Percentiles rank a stretch among this genome's conserved stretches.
These are phyloP conservation scores for Pseudomicrostroma phylloplanum DNA, from an alignment of 1,284 basidiomycete species.

Conservation along the genomic window DNA sequence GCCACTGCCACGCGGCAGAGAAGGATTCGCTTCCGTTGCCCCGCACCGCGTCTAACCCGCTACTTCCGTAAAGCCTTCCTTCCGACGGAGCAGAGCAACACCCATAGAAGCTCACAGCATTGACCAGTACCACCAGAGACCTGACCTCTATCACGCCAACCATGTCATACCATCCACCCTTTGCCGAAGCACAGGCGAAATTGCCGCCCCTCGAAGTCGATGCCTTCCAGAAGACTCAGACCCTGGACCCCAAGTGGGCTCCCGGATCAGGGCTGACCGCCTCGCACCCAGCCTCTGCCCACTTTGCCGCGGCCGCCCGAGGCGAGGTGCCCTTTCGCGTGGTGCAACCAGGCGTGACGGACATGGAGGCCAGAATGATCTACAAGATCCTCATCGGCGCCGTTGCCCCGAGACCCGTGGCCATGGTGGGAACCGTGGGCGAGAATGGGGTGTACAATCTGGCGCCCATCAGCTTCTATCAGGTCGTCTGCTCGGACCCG, in stretches of 20 bases:
- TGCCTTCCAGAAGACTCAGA: not conserved
- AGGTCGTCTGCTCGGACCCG: slow-evolving; percentile 40
- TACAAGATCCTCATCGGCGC: slow-evolving; percentile 39
- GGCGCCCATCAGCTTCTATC: slow-evolving; percentile 37
- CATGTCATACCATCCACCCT: not conserved
- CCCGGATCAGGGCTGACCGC: slow-evolving; percentile 2
- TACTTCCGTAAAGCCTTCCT: too few species aligned
- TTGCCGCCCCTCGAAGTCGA: not conserved
- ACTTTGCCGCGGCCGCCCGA: not conserved
- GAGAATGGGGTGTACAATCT: slow-evolving; percentile 29
- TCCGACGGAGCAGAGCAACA: too few species aligned
- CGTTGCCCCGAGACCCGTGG: slow-evolving; percentile 37
- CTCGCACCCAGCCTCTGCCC: not conserved
- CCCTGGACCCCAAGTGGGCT: not conserved
- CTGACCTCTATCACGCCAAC: not conserved
- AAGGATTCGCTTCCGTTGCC: too few species aligned
- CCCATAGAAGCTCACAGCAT: too few species aligned
- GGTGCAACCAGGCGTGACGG: slow-evolving; percentile 30
- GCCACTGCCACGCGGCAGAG: too few species aligned
- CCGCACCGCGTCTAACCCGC: too few species aligned
- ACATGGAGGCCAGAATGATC: slow-evolving; percentile 21
- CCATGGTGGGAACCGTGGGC: slow-evolving; percentile 32
- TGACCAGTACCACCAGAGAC: too few species aligned
- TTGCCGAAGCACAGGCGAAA: not conserved
- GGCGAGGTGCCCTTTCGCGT: slow-evolving; percentile 18